phyloP scores from a whole-genome alignment of 192 early-diverging fungal species.

The Coemansia javaensis region DNA sequence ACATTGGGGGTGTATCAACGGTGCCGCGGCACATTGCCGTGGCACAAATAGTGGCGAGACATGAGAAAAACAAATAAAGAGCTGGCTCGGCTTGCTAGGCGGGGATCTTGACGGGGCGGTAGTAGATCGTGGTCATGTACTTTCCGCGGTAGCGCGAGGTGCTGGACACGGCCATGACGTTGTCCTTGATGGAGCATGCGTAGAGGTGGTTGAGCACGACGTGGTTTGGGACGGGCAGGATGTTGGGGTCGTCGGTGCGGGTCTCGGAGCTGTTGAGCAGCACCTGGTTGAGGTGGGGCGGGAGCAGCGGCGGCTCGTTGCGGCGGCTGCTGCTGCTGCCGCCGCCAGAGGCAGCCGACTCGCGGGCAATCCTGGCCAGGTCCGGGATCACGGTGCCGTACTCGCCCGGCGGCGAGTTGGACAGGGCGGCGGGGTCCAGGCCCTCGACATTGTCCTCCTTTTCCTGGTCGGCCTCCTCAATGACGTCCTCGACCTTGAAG shows the following conservation, averaged over 20 bases:
- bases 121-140: constrained; percentile 55
- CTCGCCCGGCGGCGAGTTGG: constrained; percentile 60
- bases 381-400: constrained; percentile 60
- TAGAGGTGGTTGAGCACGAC: constrained; percentile 94
- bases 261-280: constrained; percentile 71
- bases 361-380: constrained; percentile 35
- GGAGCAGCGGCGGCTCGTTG: constrained; percentile 77
- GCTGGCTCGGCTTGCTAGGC: not conserved
- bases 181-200: constrained; percentile 91
- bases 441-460: constrained; percentile 50
- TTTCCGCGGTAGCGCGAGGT: constrained; percentile 93
- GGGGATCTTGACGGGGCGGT: constrained; percentile 36
- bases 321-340: constrained; percentile 26
- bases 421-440: constrained; percentile 42
- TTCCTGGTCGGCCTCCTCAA: constrained; percentile 30
- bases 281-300: constrained; percentile 90
- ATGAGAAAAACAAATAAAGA: not conserved
- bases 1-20: no score
- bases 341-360: no score
- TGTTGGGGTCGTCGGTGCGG: constrained; percentile 71
- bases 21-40: no score
- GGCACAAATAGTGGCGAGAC: not conserved
- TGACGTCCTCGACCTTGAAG: constrained; percentile 76
- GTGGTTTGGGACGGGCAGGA: constrained; percentile 85
- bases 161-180: constrained; percentile 88